Evolutionary conservation across 169 alveolate genomes (phyloP).

Genomic region (Plasmodium sp.): DNA sequence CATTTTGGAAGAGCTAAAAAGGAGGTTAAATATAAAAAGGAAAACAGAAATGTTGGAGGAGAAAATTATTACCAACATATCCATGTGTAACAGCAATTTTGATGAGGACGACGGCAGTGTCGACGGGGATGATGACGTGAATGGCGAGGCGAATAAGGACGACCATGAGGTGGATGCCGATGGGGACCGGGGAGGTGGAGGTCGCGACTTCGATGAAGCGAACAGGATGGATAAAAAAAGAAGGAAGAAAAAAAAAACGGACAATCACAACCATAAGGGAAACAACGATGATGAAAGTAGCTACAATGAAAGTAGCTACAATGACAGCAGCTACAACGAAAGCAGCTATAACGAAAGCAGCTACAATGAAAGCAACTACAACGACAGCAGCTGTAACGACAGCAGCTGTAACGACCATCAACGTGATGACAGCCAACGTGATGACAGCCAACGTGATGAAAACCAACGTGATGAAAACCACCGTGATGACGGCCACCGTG

Average conservation of each 20-base stretch:
- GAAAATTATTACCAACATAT: constrained; percentile 34
- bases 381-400: background rate
- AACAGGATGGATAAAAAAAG: background rate
- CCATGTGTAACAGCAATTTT: constrained; percentile 28
- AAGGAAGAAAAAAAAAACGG: background rate
- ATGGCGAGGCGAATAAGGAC: background rate
- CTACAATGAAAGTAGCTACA: background rate
- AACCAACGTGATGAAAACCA: background rate
- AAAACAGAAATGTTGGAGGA: constrained; percentile 50
- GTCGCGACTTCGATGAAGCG: background rate
- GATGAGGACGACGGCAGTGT: background rate
- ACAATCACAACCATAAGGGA: background rate
- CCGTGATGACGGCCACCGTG: background rate
- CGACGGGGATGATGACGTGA: background rate
- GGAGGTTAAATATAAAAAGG: constrained; percentile 27
- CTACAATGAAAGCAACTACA: background rate
- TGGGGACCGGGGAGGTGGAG: background rate
- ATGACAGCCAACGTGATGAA: background rate
- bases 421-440: background rate
- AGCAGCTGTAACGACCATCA: background rate
- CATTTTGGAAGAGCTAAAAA: constrained; percentile 36
- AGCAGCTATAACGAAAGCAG: background rate
- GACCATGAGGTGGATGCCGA: background rate
- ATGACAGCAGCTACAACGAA: background rate
- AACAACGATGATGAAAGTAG: background rate